These are phyloP conservation scores for Apiospora hydei DNA, from an alignment of 2,329 filamentous ascomycete genomes.

Conservation along the genomic window DNA sequence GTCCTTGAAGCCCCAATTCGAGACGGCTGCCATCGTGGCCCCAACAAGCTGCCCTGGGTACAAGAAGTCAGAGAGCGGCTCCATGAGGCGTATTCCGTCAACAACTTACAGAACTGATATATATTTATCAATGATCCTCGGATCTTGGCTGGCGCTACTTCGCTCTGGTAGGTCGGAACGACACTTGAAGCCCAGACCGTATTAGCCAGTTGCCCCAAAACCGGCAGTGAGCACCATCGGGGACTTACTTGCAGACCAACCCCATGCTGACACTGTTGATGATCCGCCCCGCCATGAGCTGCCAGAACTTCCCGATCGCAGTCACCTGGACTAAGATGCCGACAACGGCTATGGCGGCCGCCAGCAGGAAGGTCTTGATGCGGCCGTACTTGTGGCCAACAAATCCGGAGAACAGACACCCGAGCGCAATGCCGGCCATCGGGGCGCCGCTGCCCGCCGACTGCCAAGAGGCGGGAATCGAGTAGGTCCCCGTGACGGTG, in stretches of 20 bases:
- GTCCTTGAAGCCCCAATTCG: slow-evolving; percentile 29
- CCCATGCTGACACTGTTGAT: slow-evolving; percentile 32
- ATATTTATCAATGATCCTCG: slow-evolving; percentile 32
- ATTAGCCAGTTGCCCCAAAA: slow-evolving; percentile 29
- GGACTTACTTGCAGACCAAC: slow-evolving; percentile 26
- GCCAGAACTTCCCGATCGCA: slow-evolving; percentile 36
- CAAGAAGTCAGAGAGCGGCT: not conserved
- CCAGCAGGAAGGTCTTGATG: slow-evolving; percentile 25
- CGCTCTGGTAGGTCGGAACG: slow-evolving; percentile 29
- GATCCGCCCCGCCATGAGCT: slow-evolving; percentile 36
- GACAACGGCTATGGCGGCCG: slow-evolving; percentile 42
- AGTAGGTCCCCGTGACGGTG: not conserved
- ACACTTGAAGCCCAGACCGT: slow-evolving; percentile 1
- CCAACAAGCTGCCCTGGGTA: slow-evolving; percentile 27
- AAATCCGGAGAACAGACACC: slow-evolving; percentile 21
- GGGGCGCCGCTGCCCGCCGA: not conserved
- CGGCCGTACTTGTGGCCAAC: slow-evolving; percentile 22
- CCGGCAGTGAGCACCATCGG: slow-evolving; percentile 28
- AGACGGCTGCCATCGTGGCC: slow-evolving; percentile 28
- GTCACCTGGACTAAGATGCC: slow-evolving; percentile 73
- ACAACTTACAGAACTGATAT: slow-evolving; percentile 30
- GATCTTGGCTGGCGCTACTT: slow-evolving; percentile 28
- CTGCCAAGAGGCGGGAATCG: not conserved
- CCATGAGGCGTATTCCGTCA: too few species aligned
- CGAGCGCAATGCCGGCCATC: slow-evolving; percentile 16